Percentiles rank a stretch among this genome's conserved stretches.
phyloP scores from a whole-genome alignment of 352 stramenopile genomes.

The Pythium sukuiense region DNA sequence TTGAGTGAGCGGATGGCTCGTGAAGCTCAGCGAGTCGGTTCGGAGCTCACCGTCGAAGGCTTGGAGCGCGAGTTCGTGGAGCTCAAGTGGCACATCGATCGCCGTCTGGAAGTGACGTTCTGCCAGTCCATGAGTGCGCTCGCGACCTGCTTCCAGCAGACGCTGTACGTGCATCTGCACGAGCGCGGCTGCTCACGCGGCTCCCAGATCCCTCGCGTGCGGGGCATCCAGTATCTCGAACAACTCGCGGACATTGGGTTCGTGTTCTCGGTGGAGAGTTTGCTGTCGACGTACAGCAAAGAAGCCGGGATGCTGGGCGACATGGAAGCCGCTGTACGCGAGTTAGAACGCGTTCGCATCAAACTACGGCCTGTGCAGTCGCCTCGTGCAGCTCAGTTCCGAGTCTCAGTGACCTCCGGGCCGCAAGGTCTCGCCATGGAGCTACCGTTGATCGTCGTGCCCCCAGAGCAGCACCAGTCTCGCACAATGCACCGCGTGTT shows the following conservation, averaged over 20 bases:
- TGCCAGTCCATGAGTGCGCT: constrained; percentile 79
- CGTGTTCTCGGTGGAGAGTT: constrained; percentile 80
- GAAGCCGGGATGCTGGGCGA: constrained; percentile 85
- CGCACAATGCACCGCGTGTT: constrained; percentile 72
- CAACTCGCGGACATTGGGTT: constrained; percentile 62
- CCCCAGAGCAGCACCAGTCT: constrained; percentile 26
- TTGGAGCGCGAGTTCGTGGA: constrained; percentile 79
- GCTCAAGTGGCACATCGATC: constrained; percentile 83
- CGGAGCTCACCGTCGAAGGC: constrained; percentile 71
- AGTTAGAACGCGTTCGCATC: constrained; percentile 66
- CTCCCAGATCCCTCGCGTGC: constrained; percentile 34
- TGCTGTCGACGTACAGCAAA: constrained; percentile 85
- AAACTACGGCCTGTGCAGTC: constrained; percentile 70
- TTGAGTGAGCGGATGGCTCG: constrained; percentile 48
- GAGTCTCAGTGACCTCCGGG: constrained; percentile 68
- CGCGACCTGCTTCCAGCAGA: constrained; percentile 86
- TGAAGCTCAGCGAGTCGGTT: constrained; percentile 52
- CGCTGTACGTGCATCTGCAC: constrained; percentile 76
- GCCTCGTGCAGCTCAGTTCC: constrained; percentile 59
- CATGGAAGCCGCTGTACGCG: constrained; percentile 78
- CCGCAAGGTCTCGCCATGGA: constrained; percentile 66
- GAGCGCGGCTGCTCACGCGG: constrained; percentile 31
- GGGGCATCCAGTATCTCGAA: constrained; percentile 68
- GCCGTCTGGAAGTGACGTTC: constrained; percentile 81
- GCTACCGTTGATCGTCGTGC: constrained; percentile 66